These are phyloP conservation scores for Funneliformis geosporum DNA, from an alignment of 192 early-diverging fungal genomes.

Conservation along the genomic window DNA sequence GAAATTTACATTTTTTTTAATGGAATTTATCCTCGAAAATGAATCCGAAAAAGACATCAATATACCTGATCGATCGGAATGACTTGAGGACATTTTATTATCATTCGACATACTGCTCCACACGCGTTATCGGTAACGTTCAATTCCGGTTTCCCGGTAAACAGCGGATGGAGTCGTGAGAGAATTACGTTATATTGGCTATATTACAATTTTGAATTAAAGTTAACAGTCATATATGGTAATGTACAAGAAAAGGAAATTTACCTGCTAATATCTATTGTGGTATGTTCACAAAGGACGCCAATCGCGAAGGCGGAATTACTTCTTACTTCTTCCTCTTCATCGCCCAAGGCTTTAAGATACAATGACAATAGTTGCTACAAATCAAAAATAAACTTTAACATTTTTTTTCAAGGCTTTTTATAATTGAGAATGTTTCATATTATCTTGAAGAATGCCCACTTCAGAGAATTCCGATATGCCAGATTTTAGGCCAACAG, in stretches of 20 bases:
- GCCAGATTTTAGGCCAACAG: conserved; percentile 62
- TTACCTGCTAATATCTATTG: conserved; percentile 9
- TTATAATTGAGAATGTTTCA: background rate
- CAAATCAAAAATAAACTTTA: conserved; percentile 15
- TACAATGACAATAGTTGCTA: conserved; percentile 69
- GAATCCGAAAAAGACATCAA: background rate
- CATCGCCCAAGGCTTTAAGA: conserved; percentile 70
- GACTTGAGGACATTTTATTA: conserved; percentile 66
- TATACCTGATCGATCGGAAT: conserved; percentile 63
- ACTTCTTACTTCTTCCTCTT: conserved; percentile 81
- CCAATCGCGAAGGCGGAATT: conserved; percentile 86
- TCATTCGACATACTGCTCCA: conserved; percentile 77
- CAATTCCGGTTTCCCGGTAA: conserved; percentile 52
- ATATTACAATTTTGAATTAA: background rate
- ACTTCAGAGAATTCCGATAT: conserved; percentile 62
- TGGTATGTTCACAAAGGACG: conserved; percentile 65
- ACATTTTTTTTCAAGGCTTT: background rate
- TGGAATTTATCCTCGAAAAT: background rate
- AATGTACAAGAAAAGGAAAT: conserved; percentile 38
- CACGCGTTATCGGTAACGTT: conserved; percentile 76
- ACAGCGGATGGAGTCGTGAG: conserved; percentile 64
- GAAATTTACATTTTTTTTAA: background rate
- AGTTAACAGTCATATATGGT: background rate
- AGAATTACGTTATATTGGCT: conserved; percentile 66
- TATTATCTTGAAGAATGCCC: conserved; percentile 23